Evolutionary conservation across 441 rosid genomes (phyloP).

Genomic region (Brassica balearica): DNA sequence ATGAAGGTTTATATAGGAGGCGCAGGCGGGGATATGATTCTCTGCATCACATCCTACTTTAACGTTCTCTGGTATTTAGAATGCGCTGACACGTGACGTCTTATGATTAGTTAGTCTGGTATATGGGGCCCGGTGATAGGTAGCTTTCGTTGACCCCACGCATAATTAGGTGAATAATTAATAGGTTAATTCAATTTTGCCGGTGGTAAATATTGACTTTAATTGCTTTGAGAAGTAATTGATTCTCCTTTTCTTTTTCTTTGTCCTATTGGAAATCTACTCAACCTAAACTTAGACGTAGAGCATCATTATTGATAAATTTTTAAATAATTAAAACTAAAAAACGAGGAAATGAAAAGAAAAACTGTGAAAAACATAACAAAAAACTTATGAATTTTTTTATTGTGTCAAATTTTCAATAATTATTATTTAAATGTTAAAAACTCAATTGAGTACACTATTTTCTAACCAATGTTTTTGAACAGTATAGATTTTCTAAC

Average conservation of each 20-base stretch:
- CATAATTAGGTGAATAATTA: constrained; percentile 27
- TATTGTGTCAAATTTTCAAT: neutral
- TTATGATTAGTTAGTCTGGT: neutral
- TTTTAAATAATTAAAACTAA: neutral
- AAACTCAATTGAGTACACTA: neutral
- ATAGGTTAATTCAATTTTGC: constrained; percentile 25
- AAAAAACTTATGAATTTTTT: no score
- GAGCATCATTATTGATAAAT: neutral
- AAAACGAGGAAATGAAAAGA: neutral
- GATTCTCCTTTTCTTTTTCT: neutral
- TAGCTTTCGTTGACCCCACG: constrained; percentile 28
- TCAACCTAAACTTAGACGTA: neutral
- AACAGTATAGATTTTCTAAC: no score
- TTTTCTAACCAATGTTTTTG: no score
- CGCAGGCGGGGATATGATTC: constrained; percentile 19
- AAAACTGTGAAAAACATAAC: no score
- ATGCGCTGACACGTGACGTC: neutral
- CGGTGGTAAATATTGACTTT: constrained; percentile 28
- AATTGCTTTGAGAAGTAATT: neutral
- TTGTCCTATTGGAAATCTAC: neutral
- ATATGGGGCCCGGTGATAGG: constrained; percentile 13
- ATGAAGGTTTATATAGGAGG: constrained; percentile 33
- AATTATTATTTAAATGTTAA: neutral
- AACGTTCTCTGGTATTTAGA: neutral
- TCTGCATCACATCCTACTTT: constrained; percentile 29